Percentiles rank a stretch among this genome's conserved stretches.
phyloP scores from a whole-genome alignment of 2,329 filamentous ascomycete genomes.

The Xylariales sp. region DNA sequence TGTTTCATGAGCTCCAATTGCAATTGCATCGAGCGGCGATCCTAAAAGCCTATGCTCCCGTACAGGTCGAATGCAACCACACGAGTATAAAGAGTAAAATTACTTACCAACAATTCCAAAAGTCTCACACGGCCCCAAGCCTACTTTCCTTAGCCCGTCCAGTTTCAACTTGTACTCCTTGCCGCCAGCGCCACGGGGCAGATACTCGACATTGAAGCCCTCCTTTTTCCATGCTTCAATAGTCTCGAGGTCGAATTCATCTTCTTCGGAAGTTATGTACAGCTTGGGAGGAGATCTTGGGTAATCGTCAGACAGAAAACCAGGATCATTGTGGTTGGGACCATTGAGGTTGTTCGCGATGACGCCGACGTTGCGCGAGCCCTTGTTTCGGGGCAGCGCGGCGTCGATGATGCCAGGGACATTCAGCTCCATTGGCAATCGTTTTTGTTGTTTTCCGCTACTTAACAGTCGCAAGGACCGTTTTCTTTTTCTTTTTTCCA shows the following conservation, averaged over 20 bases:
- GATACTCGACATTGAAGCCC: slow-evolving; percentile 37
- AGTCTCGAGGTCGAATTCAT: slow-evolving; percentile 34
- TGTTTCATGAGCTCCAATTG: too few relatives aligned
- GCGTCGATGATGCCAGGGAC: slow-evolving; percentile 22
- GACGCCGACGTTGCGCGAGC: slow-evolving; percentile 14
- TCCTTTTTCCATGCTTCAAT: slow-evolving; percentile 36
- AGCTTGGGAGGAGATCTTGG: slow-evolving; percentile 31
- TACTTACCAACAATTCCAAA: slow-evolving; percentile 38
- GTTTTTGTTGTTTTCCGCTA: too few relatives aligned
- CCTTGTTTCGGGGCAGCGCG: slow-evolving; percentile 14
- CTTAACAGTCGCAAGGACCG: too few relatives aligned
- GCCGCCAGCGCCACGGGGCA: slow-evolving; percentile 30
- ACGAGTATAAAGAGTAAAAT: too few relatives aligned
- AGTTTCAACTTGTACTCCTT: slow-evolving; percentile 30
- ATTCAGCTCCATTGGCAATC: slow-evolving; percentile 27
- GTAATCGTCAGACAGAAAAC: slow-evolving; percentile 36
- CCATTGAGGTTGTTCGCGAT: slow-evolving; percentile 20
- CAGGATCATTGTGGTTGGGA: slow-evolving; percentile 33
- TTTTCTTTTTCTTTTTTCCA: too few relatives aligned
- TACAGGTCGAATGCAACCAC: too few relatives aligned
- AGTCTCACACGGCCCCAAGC: slow-evolving; percentile 34
- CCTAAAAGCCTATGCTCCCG: too few relatives aligned
- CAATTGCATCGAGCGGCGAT: too few relatives aligned
- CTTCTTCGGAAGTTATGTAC: slow-evolving; percentile 37
- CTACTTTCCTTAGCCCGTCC: slow-evolving; percentile 23